Conservation (phyloP, 306 rosid species). For the Senna siamea region DNA sequence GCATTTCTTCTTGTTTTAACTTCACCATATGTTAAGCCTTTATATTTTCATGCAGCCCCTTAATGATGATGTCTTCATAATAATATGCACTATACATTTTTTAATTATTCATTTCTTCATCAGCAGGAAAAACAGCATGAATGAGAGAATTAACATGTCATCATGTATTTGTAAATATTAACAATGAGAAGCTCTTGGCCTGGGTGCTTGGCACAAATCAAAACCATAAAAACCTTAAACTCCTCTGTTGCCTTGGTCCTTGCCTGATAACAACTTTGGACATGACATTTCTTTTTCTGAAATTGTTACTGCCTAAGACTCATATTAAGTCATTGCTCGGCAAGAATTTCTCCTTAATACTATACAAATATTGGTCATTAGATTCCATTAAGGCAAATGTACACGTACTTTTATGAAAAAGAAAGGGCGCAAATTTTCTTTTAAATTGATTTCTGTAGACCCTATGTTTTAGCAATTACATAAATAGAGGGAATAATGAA, state of each 20-base stretch:
- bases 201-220: neutral
- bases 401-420: neutral
- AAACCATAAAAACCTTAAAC: neutral
- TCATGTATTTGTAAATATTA: constrained; percentile 26
- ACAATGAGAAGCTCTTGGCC: constrained; percentile 11
- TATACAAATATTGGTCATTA: constrained; percentile 2
- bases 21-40: neutral
- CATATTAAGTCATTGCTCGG: neutral
- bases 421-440: neutral
- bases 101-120: constrained; percentile 12
- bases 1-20: constrained; percentile 10
- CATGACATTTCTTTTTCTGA: neutral
- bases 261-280: neutral
- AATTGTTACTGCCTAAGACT: neutral
- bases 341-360: neutral
- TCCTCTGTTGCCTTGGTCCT: neutral
- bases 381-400: neutral
- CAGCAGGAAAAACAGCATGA: constrained; percentile 23
- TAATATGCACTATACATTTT: constrained; percentile 22
- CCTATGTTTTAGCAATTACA: neutral
- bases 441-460: neutral
- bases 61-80: constrained; percentile 11
- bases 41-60: neutral
- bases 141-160: constrained; percentile 16
- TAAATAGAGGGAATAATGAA: neutral